Percentiles rank a stretch among this genome's conserved stretches.
Evolutionary conservation across 306 rosid species (phyloP).

Genomic region (Hippophae gyantsensis): DNA sequence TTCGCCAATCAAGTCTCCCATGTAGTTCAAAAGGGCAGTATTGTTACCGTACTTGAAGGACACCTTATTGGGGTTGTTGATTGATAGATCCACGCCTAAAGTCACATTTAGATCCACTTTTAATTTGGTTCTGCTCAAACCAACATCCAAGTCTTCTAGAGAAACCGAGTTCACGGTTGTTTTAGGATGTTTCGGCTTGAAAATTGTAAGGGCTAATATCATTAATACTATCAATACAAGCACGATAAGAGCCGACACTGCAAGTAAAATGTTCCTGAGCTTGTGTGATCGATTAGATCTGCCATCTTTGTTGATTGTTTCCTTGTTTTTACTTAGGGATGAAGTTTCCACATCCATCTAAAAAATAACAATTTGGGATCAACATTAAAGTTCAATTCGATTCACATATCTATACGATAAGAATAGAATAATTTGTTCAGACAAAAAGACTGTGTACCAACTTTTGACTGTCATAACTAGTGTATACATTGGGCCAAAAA

Average conservation of each 20-base stretch:
- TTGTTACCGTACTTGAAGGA: conserved; percentile 36
- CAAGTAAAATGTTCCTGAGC: conserved; percentile 20
- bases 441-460: too few relatives aligned
- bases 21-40: conserved; percentile 38
- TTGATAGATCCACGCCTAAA: conserved; percentile 24
- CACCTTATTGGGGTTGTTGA: conserved; percentile 43
- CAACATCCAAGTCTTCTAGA: conserved; percentile 21
- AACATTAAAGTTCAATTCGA: too few relatives aligned
- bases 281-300: conserved; percentile 5
- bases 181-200: conserved; percentile 35
- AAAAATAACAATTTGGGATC: too few relatives aligned
- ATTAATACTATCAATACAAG: conserved; percentile 5
- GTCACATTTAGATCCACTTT: conserved; percentile 36
- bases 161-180: conserved; percentile 18
- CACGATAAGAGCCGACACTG: neutral
- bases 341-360: too few relatives aligned
- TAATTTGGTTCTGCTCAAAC: conserved; percentile 8
- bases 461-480: too few relatives aligned
- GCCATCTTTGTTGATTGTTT: too few relatives aligned
- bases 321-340: too few relatives aligned
- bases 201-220: conserved; percentile 38
- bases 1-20: conserved; percentile 49
- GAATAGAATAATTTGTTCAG: too few relatives aligned
- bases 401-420: too few relatives aligned
- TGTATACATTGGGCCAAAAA: too few relatives aligned